Conservation (phyloP, 2,329 filamentous ascomycete genomes). For the Colletotrichum paranaense region DNA sequence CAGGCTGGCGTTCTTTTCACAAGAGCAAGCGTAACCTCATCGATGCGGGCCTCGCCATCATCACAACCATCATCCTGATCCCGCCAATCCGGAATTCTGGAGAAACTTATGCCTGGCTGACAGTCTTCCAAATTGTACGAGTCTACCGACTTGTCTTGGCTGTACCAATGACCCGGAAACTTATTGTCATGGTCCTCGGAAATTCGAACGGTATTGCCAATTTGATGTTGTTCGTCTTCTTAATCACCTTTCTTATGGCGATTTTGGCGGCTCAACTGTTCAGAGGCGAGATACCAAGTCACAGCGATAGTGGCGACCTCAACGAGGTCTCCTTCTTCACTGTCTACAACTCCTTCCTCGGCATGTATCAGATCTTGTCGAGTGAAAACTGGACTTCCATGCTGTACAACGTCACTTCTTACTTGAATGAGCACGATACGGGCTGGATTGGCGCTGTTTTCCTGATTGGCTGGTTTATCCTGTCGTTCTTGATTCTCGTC, state of each 20-base stretch:
- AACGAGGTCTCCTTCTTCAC: slow-evolving; percentile 84
- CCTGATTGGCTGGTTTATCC: slow-evolving; percentile 93
- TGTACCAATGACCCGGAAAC: slow-evolving; percentile 84
- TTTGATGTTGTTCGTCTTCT: slow-evolving; percentile 94
- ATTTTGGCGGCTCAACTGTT: slow-evolving; percentile 96
- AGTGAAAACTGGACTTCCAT: slow-evolving; percentile 96
- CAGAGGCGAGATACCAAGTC: slow-evolving; percentile 80
- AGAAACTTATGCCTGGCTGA: slow-evolving; percentile 85
- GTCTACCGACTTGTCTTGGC: slow-evolving; percentile 93
- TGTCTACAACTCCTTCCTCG: slow-evolving; percentile 95
- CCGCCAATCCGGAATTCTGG: slow-evolving; percentile 81
- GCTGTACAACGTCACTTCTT: slow-evolving; percentile 83
- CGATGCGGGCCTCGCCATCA: slow-evolving; percentile 82
- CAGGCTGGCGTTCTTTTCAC: slow-evolving; percentile 86
- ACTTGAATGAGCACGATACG: slow-evolving; percentile 74
- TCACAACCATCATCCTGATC: slow-evolving; percentile 87
- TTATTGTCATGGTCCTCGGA: slow-evolving; percentile 89
- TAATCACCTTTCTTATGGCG: slow-evolving; percentile 92
- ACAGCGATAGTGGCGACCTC: slow-evolving; percentile 70
- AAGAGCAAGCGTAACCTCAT: slow-evolving; percentile 79
- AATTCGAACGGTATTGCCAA: slow-evolving; percentile 94
- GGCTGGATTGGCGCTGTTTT: slow-evolving; percentile 94
- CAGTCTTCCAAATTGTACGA: slow-evolving; percentile 91
- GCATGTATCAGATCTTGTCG: slow-evolving; percentile 97
- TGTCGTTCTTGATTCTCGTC: slow-evolving; percentile 93